Conservation (phyloP, 495 filamentous ascomycete species). For the Collariella sp. region DNA sequence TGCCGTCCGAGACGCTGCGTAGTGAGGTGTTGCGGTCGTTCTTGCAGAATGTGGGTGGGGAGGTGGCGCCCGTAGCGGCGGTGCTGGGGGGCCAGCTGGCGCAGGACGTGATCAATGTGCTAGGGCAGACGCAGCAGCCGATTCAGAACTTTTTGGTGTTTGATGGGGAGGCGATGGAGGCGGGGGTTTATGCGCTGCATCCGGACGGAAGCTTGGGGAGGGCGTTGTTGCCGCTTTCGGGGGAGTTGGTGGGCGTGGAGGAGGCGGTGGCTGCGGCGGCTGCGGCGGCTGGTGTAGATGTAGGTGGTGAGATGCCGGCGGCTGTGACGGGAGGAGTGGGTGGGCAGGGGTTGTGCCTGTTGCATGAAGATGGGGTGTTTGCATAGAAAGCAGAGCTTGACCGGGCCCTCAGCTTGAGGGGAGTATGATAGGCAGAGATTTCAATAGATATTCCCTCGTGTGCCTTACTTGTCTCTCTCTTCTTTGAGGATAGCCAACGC, state of each 20-base stretch:
- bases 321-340: not conserved
- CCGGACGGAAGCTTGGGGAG: slow-evolving; percentile 47
- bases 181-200: slow-evolving; percentile 73
- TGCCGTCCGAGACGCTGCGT: slow-evolving; percentile 66
- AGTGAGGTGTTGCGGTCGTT: slow-evolving; percentile 77
- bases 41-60: slow-evolving; percentile 68
- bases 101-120: slow-evolving; percentile 94
- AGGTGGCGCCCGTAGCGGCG: slow-evolving; percentile 80
- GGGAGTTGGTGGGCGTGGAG: not conserved
- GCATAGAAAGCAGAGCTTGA: not conserved
- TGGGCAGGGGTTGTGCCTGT: not conserved
- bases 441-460: too few species aligned
- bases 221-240: slow-evolving; percentile 13
- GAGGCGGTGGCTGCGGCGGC: not conserved
- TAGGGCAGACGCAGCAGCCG: slow-evolving; percentile 82
- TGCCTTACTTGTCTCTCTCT: too few species aligned
- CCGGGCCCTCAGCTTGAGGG: too few species aligned
- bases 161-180: slow-evolving; percentile 71
- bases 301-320: not conserved
- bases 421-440: too few species aligned
- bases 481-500: too few species aligned
- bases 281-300: not conserved
- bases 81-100: slow-evolving; percentile 84
- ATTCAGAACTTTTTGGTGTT: slow-evolving; percentile 92
- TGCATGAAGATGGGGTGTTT: too few species aligned